Conservation (phyloP, 768 basidiomycete species). For the Bullera alba region DNA sequence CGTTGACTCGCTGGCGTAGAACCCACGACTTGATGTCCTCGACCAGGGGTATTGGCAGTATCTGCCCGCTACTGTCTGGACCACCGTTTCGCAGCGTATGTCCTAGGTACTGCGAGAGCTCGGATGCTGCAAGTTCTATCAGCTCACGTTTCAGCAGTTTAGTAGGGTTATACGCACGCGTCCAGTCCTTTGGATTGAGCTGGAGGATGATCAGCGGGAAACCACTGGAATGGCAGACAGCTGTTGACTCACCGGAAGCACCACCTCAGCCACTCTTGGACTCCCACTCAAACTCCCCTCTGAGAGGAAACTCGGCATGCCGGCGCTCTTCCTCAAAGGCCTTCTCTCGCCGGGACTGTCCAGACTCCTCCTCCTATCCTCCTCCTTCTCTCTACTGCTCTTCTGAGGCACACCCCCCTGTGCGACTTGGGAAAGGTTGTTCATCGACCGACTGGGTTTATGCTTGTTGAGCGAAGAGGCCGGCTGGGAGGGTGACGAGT, state of each 20-base stretch:
- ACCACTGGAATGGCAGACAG: neutral
- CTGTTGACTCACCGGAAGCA: slow-evolving; percentile 28
- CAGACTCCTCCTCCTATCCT: slow-evolving; percentile 17
- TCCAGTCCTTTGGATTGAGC: slow-evolving; percentile 33
- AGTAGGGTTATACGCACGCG: slow-evolving; percentile 10
- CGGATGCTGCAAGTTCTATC: slow-evolving; percentile 14
- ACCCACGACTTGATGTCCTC: slow-evolving; percentile 42
- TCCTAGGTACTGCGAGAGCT: slow-evolving; percentile 29
- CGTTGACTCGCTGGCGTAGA: slow-evolving; percentile 24
- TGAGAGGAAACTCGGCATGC: slow-evolving; percentile 15
- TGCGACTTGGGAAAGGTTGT: slow-evolving; percentile 2
- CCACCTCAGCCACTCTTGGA: slow-evolving; percentile 19
- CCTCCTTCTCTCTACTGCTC: slow-evolving; percentile 2
- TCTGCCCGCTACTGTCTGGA: slow-evolving; percentile 22
- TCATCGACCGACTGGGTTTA: slow-evolving; percentile 25
- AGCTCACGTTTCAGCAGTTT: neutral
- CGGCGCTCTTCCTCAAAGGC: slow-evolving; percentile 22
- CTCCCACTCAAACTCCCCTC: slow-evolving; percentile 5
- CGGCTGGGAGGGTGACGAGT: slow-evolving; percentile 33
- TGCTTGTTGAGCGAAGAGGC: slow-evolving; percentile 12
- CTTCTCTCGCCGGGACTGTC: slow-evolving; percentile 19
- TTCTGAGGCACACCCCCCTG: neutral
- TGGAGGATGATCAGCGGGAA: slow-evolving; percentile 1
- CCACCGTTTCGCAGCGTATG: slow-evolving; percentile 31
- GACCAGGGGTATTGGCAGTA: slow-evolving; percentile 27